A percentile compares a stretch with the other conserved stretches of the same genome.
Conservation (phyloP, 257 asterid species). For the Capsicum chinense region DNA sequence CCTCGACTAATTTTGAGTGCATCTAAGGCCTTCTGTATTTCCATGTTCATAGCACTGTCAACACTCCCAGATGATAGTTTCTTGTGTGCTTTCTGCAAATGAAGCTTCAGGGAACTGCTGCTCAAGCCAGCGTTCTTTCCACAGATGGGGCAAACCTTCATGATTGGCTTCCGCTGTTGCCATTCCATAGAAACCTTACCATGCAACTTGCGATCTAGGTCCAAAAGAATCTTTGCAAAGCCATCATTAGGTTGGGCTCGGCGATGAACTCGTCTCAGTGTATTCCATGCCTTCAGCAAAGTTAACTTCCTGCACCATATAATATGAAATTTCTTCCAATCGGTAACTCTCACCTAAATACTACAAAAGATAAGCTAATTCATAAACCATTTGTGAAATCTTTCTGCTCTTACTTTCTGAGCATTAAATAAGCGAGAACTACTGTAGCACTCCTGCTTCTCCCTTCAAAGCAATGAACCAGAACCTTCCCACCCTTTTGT, state of each 20-base stretch:
- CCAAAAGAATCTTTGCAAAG: conserved; percentile 82
- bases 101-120: conserved; percentile 96
- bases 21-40: conserved; percentile 86
- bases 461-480: conserved; percentile 99
- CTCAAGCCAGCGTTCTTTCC: conserved; percentile 95
- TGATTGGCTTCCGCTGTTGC: conserved; percentile 86
- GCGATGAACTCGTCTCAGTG: conserved; percentile 79
- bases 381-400: neutral
- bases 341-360: no score
- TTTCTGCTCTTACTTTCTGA: conserved; percentile 67
- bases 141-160: conserved; percentile 95
- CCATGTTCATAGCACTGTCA: conserved; percentile 97
- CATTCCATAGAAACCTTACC: conserved; percentile 94
- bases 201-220: conserved; percentile 70
- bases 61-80: conserved; percentile 95
- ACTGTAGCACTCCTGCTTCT: conserved; percentile 95
- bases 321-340: neutral
- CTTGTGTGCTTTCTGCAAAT: conserved; percentile 90
- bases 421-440: conserved; percentile 87
- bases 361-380: neutral
- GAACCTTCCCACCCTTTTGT: conserved; percentile 75
- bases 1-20: conserved; percentile 86
- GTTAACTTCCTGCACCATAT: conserved; percentile 66
- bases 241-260: conserved; percentile 99
- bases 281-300: conserved; percentile 82